Conservation (phyloP, 768 basidiomycete genomes). For the Kwoniella sp. region DNA sequence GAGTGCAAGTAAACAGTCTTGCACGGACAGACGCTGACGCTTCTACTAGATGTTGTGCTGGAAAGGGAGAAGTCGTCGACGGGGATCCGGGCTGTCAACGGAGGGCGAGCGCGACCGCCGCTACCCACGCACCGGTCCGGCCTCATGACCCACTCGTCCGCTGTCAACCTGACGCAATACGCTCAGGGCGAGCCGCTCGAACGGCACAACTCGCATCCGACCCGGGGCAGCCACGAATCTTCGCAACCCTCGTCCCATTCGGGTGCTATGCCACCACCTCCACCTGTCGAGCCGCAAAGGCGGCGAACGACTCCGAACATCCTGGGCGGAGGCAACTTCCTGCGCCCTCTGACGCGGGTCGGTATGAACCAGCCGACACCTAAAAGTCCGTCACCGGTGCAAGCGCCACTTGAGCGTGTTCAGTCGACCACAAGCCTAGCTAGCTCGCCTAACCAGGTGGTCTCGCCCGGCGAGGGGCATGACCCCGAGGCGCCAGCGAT, state of each 20-base stretch:
- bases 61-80: constrained; percentile 40
- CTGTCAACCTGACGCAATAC: constrained; percentile 28
- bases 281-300: constrained; percentile 1
- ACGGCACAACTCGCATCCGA: constrained; percentile 13
- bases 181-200: constrained; percentile 18
- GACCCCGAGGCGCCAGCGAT: constrained; percentile 29
- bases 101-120: constrained; percentile 12
- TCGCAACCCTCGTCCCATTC: constrained; percentile 11
- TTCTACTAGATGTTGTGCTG: constrained; percentile 35
- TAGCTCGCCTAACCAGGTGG: not conserved
- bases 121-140: constrained; percentile 20
- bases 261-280: constrained; percentile 3
- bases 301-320: constrained; percentile 23
- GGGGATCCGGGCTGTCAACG: not conserved
- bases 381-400: not conserved
- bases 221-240: constrained; percentile 8
- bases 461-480: not conserved
- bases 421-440: constrained; percentile 21
- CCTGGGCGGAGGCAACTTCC: constrained; percentile 32
- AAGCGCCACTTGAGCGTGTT: constrained; percentile 11
- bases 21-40: not conserved
- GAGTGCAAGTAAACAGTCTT: constrained; percentile 12
- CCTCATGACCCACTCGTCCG: constrained; percentile 19
- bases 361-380: constrained; percentile 8
- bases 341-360: constrained; percentile 37